A percentile compares a stretch with the other conserved stretches of the same genome.
Evolutionary conservation across 108 stramenopile genomes (phyloP).

Genomic region (Fragilariopsis cylindrus): DNA sequence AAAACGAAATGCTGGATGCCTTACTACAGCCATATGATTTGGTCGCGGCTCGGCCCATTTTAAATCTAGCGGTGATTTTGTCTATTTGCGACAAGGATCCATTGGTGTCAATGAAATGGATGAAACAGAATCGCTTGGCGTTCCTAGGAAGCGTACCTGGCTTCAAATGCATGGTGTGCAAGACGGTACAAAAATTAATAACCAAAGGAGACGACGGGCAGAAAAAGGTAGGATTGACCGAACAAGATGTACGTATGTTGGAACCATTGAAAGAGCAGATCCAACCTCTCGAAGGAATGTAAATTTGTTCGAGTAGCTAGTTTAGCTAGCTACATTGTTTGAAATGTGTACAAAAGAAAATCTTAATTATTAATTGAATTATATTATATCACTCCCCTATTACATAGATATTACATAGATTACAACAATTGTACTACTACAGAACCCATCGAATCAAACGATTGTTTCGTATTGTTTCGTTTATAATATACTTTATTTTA

Average conservation of each 20-base stretch:
- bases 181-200: conserved; percentile 4
- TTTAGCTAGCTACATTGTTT: no score
- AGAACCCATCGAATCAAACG: no score
- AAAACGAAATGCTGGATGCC: background rate
- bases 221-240: background rate
- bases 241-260: conserved; percentile 7
- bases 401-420: no score
- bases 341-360: no score
- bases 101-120: conserved; percentile 21
- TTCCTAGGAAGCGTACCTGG: conserved; percentile 31
- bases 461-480: no score
- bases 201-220: background rate
- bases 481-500: no score
- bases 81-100: conserved; percentile 26
- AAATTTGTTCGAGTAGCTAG: background rate
- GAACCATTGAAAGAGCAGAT: conserved; percentile 9
- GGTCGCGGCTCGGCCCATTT: background rate
- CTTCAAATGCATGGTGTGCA: conserved; percentile 25
- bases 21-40: background rate
- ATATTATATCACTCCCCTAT: no score
- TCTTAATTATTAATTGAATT: no score
- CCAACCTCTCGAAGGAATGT: conserved; percentile 19
- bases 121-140: conserved; percentile 33
- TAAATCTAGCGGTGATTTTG: conserved; percentile 25
- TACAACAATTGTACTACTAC: no score